Percentiles rank a stretch among this genome's conserved stretches.
Evolutionary conservation across 2,329 filamentous ascomycete species (phyloP).

Genomic region (Cadophora luteo-olivacea): DNA sequence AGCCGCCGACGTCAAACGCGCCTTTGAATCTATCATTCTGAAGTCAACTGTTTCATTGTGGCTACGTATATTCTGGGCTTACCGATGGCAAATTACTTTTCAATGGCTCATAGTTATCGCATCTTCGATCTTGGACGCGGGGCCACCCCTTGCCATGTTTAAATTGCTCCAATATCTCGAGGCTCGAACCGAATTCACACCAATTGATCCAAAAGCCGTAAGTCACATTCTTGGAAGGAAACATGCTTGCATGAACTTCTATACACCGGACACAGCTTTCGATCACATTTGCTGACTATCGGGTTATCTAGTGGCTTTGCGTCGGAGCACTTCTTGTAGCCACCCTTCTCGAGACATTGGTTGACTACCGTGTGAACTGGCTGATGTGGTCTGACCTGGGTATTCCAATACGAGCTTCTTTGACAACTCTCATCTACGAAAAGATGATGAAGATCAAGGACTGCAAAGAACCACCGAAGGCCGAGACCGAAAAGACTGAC

Average conservation of each 20-base stretch:
- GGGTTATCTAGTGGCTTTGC: conserved; percentile 26
- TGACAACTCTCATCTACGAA: conserved; percentile 74
- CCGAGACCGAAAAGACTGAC: conserved; percentile 53
- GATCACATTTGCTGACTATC: neutral
- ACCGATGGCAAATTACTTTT: conserved; percentile 50
- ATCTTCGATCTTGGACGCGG: conserved; percentile 29
- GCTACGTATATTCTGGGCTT: conserved; percentile 61
- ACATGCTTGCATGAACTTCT: neutral
- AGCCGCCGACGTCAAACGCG: conserved; percentile 54
- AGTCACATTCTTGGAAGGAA: neutral
- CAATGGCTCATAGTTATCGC: conserved; percentile 30
- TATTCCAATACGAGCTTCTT: conserved; percentile 67
- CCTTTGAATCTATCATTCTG: conserved; percentile 55
- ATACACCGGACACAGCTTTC: neutral
- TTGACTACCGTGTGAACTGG: conserved; percentile 32
- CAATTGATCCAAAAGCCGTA: conserved; percentile 25
- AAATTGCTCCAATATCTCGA: conserved; percentile 37
- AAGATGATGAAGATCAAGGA: conserved; percentile 80
- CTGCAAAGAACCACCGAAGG: conserved; percentile 52
- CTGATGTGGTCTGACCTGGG: conserved; percentile 34
- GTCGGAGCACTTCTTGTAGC: conserved; percentile 49
- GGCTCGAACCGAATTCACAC: conserved; percentile 23
- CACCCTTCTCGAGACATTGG: conserved; percentile 22
- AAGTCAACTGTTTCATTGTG: conserved; percentile 57
- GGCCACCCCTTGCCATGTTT: conserved; percentile 33